These are phyloP conservation scores for Rhizoclosmatium sp. DNA, from an alignment of 192 early-diverging fungal genomes.

Conservation along the genomic window DNA sequence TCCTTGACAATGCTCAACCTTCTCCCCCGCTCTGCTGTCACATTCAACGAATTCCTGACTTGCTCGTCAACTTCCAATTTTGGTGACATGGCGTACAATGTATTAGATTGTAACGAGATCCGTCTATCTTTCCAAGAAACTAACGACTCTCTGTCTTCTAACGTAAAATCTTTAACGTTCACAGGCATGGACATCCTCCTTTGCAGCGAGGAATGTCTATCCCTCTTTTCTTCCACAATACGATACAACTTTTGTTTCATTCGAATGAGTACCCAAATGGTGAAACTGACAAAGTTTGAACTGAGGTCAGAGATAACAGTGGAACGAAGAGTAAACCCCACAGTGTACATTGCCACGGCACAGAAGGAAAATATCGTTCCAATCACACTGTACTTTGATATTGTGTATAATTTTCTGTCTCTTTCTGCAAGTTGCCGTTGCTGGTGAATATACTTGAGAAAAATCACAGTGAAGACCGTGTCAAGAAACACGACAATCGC, in stretches of 20 bases:
- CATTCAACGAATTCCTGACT: too few species aligned
- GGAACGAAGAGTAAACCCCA: background rate
- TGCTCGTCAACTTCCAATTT: too few species aligned
- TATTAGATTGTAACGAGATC: too few species aligned
- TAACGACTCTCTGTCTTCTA: too few species aligned
- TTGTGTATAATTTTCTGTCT: background rate
- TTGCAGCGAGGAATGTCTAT: too few species aligned
- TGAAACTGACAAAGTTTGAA: background rate
- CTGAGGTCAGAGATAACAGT: background rate
- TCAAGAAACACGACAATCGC: background rate
- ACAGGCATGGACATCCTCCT: too few species aligned
- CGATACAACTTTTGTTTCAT: background rate
- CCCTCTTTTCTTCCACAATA: too few species aligned
- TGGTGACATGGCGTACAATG: too few species aligned
- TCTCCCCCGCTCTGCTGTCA: too few species aligned
- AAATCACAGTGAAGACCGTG: background rate
- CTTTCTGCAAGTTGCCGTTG: background rate
- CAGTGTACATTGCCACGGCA: background rate
- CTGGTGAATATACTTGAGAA: background rate
- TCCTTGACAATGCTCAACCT: too few species aligned
- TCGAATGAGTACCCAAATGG: background rate
- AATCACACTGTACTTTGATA: background rate
- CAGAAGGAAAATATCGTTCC: background rate
- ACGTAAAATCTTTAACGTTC: too few species aligned
- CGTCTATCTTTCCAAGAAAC: too few species aligned